Percentiles rank a stretch among this genome's conserved stretches.
These are phyloP conservation scores for Sarocladium oryzae DNA, from an alignment of 2,329 filamentous ascomycete species.

Conservation along the genomic window DNA sequence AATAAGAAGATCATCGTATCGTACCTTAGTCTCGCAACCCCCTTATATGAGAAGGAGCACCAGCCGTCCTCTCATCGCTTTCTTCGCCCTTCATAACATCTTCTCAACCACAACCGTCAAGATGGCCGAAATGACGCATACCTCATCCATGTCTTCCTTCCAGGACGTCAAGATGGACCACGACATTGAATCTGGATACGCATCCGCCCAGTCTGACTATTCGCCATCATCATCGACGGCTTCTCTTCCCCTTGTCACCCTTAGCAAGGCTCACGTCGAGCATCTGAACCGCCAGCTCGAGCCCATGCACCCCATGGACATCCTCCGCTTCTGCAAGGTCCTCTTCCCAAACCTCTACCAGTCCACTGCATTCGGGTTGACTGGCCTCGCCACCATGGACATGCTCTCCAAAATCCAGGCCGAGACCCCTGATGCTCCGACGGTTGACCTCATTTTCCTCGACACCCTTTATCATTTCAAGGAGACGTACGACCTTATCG, in stretches of 20 bases:
- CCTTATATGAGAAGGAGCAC: constrained; percentile 7
- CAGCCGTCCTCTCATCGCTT: not conserved
- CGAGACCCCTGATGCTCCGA: constrained; percentile 52
- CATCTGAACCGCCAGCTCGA: constrained; percentile 89
- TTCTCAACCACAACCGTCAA: constrained; percentile 1
- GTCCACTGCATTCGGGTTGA: constrained; percentile 76
- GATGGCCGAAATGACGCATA: constrained; percentile 5
- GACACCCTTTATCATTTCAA: constrained; percentile 79
- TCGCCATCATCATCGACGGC: constrained; percentile 27
- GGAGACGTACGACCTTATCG: constrained; percentile 64
- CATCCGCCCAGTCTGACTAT: constrained; percentile 42
- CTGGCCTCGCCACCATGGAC: constrained; percentile 75
- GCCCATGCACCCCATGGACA: constrained; percentile 80
- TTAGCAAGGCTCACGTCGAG: constrained; percentile 81
- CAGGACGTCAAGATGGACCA: constrained; percentile 35
- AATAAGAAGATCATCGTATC: not conserved
- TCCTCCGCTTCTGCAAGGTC: constrained; percentile 86
- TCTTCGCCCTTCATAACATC: constrained; percentile 5
- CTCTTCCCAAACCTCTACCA: constrained; percentile 87
- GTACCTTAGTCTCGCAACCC: not conserved
- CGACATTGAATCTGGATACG: constrained; percentile 78
- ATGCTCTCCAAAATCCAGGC: constrained; percentile 72
- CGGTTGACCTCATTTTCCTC: constrained; percentile 68
- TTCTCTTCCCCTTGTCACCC: constrained; percentile 66
- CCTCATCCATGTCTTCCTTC: constrained; percentile 29